A percentile compares a stretch with the other conserved stretches of the same genome.
phyloP scores from a whole-genome alignment of 371 early-diverging fungal genomes.

The Dinochytrium kinnereticum region DNA sequence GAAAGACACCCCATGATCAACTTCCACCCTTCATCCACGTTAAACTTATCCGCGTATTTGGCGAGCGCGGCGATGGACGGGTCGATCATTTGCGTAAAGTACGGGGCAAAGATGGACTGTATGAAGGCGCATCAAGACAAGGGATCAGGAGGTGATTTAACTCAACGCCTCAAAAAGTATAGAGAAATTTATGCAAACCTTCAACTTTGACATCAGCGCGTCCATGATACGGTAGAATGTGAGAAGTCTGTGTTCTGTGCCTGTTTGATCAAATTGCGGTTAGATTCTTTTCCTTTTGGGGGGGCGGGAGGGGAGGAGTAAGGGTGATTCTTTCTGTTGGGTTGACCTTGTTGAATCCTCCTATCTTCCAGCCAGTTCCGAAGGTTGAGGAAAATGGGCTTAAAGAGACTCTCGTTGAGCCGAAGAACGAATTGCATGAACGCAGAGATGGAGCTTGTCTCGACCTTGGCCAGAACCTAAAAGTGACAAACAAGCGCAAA shows the following conservation, averaged over 20 bases:
- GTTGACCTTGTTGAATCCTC: conserved; percentile 42
- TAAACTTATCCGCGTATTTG: conserved; percentile 55
- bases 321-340: conserved; percentile 22
- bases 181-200: conserved; percentile 40
- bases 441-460: conserved; percentile 69
- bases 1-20: conserved; percentile 65
- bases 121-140: neutral
- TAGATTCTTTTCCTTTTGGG: too few species aligned
- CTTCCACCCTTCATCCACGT: conserved; percentile 52
- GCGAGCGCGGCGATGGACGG: conserved; percentile 57
- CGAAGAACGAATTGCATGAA: conserved; percentile 85
- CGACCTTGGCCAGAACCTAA: conserved; percentile 64
- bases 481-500: too few species aligned
- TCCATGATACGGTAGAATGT: conserved; percentile 83
- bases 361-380: conserved; percentile 79
- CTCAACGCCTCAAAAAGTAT: too few species aligned
- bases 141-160: neutral
- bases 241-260: conserved; percentile 57
- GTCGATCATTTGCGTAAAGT: conserved; percentile 79
- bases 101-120: conserved; percentile 80
- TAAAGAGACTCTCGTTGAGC: conserved; percentile 92
- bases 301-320: too few species aligned
- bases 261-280: neutral
- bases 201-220: conserved; percentile 73
- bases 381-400: conserved; percentile 86